phyloP scores from a whole-genome alignment of 331 rosid genomes.

The Dryas integrifolia region DNA sequence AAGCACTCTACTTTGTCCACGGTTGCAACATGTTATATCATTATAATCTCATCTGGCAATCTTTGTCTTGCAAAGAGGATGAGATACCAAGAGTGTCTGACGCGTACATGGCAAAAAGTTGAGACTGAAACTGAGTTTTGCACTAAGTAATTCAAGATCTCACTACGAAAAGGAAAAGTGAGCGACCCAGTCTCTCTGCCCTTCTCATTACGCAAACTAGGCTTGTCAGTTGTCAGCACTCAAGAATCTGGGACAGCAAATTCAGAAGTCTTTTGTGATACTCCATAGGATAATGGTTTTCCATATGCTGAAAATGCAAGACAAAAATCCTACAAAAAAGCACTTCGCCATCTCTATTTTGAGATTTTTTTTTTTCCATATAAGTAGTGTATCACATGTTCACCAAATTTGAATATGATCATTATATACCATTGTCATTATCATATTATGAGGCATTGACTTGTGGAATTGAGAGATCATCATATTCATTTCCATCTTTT shows the following conservation, averaged over 20 bases:
- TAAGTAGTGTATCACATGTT: too few species aligned
- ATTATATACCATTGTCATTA: too few species aligned
- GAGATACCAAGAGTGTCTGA: conserved; percentile 35
- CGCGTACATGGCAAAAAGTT: conserved; percentile 20
- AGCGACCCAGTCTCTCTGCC: neutral
- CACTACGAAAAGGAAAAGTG: neutral
- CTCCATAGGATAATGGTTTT: neutral
- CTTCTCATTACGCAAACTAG: conserved; percentile 5
- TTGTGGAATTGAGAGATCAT: too few species aligned
- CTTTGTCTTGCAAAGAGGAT: conserved; percentile 14
- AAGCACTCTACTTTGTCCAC: conserved; percentile 29
- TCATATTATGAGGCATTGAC: too few species aligned
- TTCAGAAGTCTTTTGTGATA: neutral
- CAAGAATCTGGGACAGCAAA: conserved; percentile 7
- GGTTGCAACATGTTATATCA: neutral
- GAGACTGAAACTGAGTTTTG: neutral
- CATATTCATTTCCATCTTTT: neutral
- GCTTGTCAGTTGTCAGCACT: conserved; percentile 2
- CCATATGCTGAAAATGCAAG: too few species aligned
- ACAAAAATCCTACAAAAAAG: too few species aligned
- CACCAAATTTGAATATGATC: too few species aligned
- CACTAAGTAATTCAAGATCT: conserved; percentile 1
- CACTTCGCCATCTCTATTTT: too few species aligned
- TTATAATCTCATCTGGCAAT: neutral
- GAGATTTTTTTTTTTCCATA: too few species aligned